Evolutionary conservation across 2,329 filamentous ascomycete genomes (phyloP).

Genomic region (Curvularia eragrostidis): DNA sequence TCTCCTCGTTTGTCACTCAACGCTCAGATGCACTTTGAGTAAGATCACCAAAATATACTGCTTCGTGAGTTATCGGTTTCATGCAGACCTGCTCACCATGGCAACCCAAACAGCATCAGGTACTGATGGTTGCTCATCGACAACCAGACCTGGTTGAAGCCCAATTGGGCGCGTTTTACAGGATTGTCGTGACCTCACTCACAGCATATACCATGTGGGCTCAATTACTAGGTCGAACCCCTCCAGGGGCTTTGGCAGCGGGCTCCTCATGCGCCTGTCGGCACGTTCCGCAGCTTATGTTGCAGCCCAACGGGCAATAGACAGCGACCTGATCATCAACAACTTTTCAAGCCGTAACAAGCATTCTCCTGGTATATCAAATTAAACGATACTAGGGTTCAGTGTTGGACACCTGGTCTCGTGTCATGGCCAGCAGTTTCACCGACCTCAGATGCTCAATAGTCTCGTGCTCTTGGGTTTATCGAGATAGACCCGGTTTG

Average conservation of each 20-base stretch:
- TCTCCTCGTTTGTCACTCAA: not conserved
- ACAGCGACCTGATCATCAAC: not conserved
- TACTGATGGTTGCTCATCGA: not conserved
- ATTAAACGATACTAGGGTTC: not conserved
- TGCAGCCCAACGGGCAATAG: not conserved
- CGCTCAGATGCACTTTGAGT: too few species aligned
- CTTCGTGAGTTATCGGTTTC: not conserved
- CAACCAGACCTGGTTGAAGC: not conserved
- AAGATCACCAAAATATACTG: not conserved
- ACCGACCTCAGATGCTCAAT: not conserved
- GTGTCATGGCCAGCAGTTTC: not conserved
- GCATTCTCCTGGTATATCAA: not conserved
- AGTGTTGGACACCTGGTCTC: not conserved
- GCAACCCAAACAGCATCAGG: not conserved
- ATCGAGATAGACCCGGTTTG: not conserved
- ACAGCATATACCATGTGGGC: not conserved
- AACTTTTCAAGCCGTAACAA: not conserved
- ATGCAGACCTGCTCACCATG: not conserved
- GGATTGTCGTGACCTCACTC: not conserved
- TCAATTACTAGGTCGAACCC: not conserved
- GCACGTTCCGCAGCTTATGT: constrained; percentile 1
- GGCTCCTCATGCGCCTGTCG: not conserved
- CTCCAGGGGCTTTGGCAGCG: not conserved
- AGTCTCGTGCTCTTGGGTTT: not conserved
- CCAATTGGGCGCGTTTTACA: not conserved